Conservation (phyloP, 768 basidiomycete genomes). For the Panellus pusillus region DNA sequence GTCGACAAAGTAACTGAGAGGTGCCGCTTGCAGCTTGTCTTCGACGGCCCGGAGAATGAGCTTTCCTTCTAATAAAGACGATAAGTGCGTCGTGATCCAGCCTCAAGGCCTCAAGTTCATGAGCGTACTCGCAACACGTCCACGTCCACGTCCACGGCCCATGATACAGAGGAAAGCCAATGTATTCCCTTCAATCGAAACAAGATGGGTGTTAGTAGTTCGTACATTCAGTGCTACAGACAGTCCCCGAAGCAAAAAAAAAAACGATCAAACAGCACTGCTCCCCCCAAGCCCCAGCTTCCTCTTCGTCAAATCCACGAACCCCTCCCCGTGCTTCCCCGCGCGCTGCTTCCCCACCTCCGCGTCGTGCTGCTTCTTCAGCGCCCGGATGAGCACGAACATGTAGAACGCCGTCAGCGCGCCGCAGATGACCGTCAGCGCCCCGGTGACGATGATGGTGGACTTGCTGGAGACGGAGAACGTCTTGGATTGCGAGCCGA, state of each 20-base stretch:
- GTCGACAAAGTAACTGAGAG: no score
- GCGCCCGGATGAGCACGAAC: slow-evolving; percentile 42
- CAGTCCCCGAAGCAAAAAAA: not conserved
- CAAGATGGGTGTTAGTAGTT: no score
- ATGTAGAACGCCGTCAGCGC: slow-evolving; percentile 41
- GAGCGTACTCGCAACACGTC: no score
- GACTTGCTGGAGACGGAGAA: slow-evolving; percentile 43
- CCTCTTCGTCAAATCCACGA: slow-evolving; percentile 11
- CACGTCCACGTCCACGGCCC: no score
- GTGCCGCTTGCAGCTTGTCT: no score
- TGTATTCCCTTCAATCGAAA: no score
- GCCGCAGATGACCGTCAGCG: slow-evolving; percentile 41
- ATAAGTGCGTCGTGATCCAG: no score
- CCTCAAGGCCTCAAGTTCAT: no score
- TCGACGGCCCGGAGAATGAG: no score
- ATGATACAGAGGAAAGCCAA: no score
- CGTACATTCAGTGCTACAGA: no score
- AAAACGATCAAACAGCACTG: not conserved
- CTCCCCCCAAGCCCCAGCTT: not conserved
- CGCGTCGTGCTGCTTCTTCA: slow-evolving; percentile 43
- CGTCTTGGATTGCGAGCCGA: slow-evolving; percentile 47
- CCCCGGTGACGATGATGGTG: slow-evolving; percentile 49
- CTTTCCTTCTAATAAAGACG: no score
- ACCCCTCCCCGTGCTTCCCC: slow-evolving; percentile 34
- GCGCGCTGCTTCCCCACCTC: slow-evolving; percentile 41